Conservation (phyloP, 306 rosid genomes). For the Carpinus viminea region DNA sequence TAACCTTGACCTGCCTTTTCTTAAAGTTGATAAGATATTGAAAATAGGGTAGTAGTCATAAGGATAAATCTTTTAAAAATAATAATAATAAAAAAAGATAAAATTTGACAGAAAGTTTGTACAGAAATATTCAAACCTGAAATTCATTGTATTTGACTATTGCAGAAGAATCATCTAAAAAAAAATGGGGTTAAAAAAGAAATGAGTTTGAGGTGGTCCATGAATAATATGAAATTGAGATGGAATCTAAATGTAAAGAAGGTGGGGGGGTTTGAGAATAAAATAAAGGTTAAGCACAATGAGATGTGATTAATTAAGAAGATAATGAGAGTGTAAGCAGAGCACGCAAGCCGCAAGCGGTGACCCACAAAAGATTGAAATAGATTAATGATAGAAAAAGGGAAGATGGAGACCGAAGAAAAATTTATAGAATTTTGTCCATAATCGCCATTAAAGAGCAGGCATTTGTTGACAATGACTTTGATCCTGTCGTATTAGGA, state of each 20-base stretch:
- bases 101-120: too few species aligned
- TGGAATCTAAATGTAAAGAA: neutral
- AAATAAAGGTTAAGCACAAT: conserved; percentile 31
- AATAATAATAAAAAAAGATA: too few species aligned
- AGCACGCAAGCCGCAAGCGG: conserved; percentile 45
- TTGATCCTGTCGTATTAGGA: conserved; percentile 51
- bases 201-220: neutral
- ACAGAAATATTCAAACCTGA: neutral
- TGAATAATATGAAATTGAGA: neutral
- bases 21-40: too few species aligned
- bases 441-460: conserved; percentile 39
- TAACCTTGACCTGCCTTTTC: too few species aligned
- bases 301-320: conserved; percentile 37
- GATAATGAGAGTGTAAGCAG: conserved; percentile 48
- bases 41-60: too few species aligned
- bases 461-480: conserved; percentile 63
- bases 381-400: conserved; percentile 25
- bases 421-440: conserved; percentile 50
- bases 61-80: too few species aligned
- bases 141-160: neutral
- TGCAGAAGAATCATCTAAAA: neutral
- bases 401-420: conserved; percentile 43
- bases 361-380: conserved; percentile 32
- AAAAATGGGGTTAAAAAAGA: neutral
- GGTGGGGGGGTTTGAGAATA: conserved; percentile 13